These are phyloP conservation scores for Tremellales sp. DNA, from an alignment of 1,284 basidiomycete species.

Conservation along the genomic window DNA sequence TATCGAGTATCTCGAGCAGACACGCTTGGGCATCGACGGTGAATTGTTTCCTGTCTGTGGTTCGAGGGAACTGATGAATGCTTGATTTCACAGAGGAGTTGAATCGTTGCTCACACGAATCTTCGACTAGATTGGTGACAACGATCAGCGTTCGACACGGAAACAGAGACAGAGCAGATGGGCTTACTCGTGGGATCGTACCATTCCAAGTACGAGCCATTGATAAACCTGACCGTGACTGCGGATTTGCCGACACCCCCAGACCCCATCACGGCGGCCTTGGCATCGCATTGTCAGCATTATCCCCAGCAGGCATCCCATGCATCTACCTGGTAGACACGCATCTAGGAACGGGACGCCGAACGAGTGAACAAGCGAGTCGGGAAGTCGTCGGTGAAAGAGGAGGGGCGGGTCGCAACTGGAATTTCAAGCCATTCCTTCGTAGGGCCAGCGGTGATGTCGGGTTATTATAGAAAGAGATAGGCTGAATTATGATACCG, in stretches of 20 bases:
- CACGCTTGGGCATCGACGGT: conserved; percentile 30
- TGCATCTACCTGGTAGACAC: too few species aligned
- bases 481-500: too few species aligned
- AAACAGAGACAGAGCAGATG: not conserved
- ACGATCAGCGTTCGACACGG: not conserved
- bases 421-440: too few species aligned
- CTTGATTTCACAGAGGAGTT: not conserved
- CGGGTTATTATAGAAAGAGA: too few species aligned
- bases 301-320: too few species aligned
- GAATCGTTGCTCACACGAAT: conserved; percentile 21
- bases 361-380: too few species aligned
- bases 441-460: too few species aligned
- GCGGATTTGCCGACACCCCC: conserved; percentile 42
- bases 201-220: conserved; percentile 33
- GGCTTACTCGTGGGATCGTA: conserved; percentile 40
- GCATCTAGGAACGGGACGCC: too few species aligned
- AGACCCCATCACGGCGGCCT: conserved; percentile 37
- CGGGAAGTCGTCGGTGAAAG: too few species aligned
- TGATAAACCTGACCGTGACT: conserved; percentile 36
- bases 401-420: too few species aligned
- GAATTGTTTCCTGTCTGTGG: conserved; percentile 33
- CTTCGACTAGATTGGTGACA: conserved; percentile 25
- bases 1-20: conserved; percentile 40
- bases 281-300: too few species aligned
- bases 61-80: not conserved